Conservation (phyloP, 352 stramenopile genomes). For the Phytophthora sp. region DNA sequence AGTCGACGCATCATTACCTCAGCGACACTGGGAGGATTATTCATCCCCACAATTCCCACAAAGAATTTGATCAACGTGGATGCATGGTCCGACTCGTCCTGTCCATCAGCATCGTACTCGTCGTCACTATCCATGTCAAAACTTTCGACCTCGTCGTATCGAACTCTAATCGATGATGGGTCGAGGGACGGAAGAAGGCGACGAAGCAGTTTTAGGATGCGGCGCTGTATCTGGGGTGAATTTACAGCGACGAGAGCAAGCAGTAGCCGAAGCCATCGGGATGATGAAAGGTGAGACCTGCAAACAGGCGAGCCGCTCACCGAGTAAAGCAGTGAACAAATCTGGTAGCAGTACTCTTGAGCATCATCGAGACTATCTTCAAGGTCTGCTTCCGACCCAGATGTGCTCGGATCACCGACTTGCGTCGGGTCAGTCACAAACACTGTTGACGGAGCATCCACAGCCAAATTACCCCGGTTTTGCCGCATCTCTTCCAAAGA, state of each 20-base stretch:
- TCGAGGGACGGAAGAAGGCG: slow-evolving; percentile 81
- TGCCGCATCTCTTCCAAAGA: slow-evolving; percentile 76
- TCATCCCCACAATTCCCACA: slow-evolving; percentile 72
- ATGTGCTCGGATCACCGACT: slow-evolving; percentile 45
- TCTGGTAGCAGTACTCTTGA: slow-evolving; percentile 91
- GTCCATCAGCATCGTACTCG: slow-evolving; percentile 63
- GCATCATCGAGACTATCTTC: slow-evolving; percentile 53
- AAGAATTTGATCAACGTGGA: slow-evolving; percentile 80
- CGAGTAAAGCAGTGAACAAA: slow-evolving; percentile 87
- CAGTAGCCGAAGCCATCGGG: slow-evolving; percentile 82
- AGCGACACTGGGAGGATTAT: slow-evolving; percentile 71
- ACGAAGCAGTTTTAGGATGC: slow-evolving; percentile 84
- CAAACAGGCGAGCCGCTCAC: slow-evolving; percentile 87
- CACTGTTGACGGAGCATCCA: slow-evolving; percentile 26
- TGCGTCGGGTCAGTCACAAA: slow-evolving; percentile 52
- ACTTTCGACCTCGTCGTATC: slow-evolving; percentile 69
- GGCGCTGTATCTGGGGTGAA: slow-evolving; percentile 76
- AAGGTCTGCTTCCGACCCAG: slow-evolving; percentile 42
- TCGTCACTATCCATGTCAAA: slow-evolving; percentile 89
- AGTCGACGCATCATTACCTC: slow-evolving; percentile 58
- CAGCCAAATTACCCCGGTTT: slow-evolving; percentile 26
- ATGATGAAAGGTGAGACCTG: slow-evolving; percentile 83
- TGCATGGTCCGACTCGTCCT: slow-evolving; percentile 60
- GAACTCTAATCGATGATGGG: slow-evolving; percentile 61
- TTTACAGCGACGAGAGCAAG: slow-evolving; percentile 79